Conservation (phyloP, 2,329 filamentous ascomycete species). For the Lachnellula suecica region DNA sequence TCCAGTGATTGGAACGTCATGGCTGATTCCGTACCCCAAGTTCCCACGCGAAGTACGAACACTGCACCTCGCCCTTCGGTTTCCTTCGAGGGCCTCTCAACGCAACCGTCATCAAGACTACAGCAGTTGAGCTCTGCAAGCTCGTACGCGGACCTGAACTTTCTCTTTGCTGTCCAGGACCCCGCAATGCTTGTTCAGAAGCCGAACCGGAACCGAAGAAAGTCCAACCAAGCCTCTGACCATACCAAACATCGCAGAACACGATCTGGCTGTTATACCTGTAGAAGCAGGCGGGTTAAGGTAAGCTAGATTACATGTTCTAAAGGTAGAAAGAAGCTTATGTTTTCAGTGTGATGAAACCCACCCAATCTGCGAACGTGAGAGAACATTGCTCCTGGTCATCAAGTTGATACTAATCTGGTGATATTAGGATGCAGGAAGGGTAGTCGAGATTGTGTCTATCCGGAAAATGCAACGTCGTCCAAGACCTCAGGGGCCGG, state of each 20-base stretch:
- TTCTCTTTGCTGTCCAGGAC: conserved; percentile 31
- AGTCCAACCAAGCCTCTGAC: conserved; percentile 27
- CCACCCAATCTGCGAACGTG: conserved; percentile 81
- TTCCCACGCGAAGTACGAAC: conserved; percentile 8
- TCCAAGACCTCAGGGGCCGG: conserved; percentile 23
- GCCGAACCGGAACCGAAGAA: conserved; percentile 28
- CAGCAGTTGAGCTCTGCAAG: conserved; percentile 27
- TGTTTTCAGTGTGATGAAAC: conserved; percentile 80
- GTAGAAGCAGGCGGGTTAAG: conserved; percentile 84
- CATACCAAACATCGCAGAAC: conserved; percentile 87
- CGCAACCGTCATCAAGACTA: conserved; percentile 6
- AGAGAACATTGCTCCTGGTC: conserved; percentile 25
- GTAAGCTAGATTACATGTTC: conserved; percentile 37
- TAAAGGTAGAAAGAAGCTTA: conserved; percentile 22
- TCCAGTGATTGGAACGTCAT: conserved; percentile 11
- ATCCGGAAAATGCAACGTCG: conserved; percentile 67
- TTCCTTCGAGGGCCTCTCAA: conserved; percentile 6
- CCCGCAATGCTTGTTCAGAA: conserved; percentile 29
- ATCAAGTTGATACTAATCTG: conserved; percentile 22
- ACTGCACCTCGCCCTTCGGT: conserved; percentile 3
- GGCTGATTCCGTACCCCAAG: conserved; percentile 12
- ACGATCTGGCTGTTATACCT: conserved; percentile 91
- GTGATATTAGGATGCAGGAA: conserved; percentile 74
- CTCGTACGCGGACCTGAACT: conserved; percentile 29
- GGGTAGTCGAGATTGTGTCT: conserved; percentile 85